Conservation (phyloP, 1,139 yeast species). For the Scheffersomyces parashehatae region DNA sequence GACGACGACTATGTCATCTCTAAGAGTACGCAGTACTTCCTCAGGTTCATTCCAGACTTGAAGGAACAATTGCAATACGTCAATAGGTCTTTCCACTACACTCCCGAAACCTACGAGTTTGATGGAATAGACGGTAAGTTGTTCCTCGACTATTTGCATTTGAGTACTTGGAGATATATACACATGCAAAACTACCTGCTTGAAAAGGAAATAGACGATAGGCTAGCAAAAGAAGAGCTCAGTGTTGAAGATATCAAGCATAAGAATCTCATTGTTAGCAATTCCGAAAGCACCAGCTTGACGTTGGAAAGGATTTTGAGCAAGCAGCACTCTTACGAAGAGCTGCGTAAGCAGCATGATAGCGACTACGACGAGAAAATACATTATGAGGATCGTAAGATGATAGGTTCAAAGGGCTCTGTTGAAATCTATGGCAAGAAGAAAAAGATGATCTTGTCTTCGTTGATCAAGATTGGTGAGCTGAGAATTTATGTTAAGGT, state of each 20-base stretch:
- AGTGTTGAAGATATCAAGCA: constrained; percentile 34
- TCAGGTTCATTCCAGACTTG: constrained; percentile 44
- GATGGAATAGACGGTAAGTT: constrained; percentile 41
- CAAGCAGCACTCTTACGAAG: not conserved
- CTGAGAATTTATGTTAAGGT: constrained; percentile 35
- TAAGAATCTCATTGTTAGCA: constrained; percentile 28
- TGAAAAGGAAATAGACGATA: constrained; percentile 39
- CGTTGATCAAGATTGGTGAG: constrained; percentile 35
- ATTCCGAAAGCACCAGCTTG: constrained; percentile 5
- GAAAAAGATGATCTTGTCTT: constrained; percentile 40
- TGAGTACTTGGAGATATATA: constrained; percentile 38
- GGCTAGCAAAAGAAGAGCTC: constrained; percentile 26
- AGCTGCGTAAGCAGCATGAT: constrained; percentile 4
- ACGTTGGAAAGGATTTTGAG: not conserved
- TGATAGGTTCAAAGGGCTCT: constrained; percentile 28
- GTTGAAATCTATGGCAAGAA: constrained; percentile 36
- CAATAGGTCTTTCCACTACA: constrained; percentile 24
- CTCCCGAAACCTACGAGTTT: constrained; percentile 27
- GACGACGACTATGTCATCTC: constrained; percentile 40
- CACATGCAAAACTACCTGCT: constrained; percentile 28
- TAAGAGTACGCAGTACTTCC: constrained; percentile 37
- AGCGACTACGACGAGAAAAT: constrained; percentile 12
- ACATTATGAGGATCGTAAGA: constrained; percentile 21
- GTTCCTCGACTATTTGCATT: constrained; percentile 24
- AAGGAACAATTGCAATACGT: constrained; percentile 30